phyloP scores from a whole-genome alignment of 2,329 filamentous ascomycete genomes.

The Rhinocladiella mackenziei region DNA sequence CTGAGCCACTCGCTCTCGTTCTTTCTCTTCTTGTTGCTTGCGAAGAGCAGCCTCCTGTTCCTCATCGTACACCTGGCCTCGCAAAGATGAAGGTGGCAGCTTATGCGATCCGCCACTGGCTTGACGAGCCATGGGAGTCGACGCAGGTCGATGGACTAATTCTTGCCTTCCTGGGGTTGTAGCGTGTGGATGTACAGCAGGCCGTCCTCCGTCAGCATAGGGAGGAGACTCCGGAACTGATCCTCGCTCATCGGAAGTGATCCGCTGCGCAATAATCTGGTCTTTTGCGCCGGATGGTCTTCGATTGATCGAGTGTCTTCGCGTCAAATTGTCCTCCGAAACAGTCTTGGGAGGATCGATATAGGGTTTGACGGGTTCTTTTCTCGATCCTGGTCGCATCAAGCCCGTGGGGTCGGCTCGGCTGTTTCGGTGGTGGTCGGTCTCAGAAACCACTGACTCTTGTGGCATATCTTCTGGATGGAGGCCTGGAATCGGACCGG shows the following conservation, averaged over 20 bases:
- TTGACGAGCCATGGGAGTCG: constrained; percentile 58
- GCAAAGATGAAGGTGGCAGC: constrained; percentile 43
- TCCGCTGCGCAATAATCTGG: constrained; percentile 10
- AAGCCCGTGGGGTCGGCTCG: constrained; percentile 24
- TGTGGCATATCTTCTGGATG: constrained; percentile 68
- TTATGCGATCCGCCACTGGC: constrained; percentile 43
- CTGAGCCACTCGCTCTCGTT: constrained; percentile 66
- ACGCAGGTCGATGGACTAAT: constrained; percentile 34
- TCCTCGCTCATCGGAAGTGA: constrained; percentile 13
- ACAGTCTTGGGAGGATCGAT: constrained; percentile 16
- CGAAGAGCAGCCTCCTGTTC: constrained; percentile 33
- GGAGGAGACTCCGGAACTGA: constrained; percentile 27
- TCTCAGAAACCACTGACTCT: constrained; percentile 5
- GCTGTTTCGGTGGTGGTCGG: constrained; percentile 22
- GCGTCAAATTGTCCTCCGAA: constrained; percentile 19
- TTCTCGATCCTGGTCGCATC: constrained; percentile 20
- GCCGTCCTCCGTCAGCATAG: constrained; percentile 30
- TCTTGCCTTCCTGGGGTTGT: constrained; percentile 43
- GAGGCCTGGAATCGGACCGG: constrained; percentile 71
- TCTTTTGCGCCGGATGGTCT: constrained; percentile 25
- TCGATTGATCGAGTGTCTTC: constrained; percentile 15
- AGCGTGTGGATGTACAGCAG: constrained; percentile 35
- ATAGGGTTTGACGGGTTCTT: constrained; percentile 27
- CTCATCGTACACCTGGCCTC: constrained; percentile 44
- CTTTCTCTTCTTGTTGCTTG: constrained; percentile 40